These are phyloP conservation scores for Glonium stellatum DNA, from an alignment of 495 filamentous ascomycete genomes.

Conservation along the genomic window DNA sequence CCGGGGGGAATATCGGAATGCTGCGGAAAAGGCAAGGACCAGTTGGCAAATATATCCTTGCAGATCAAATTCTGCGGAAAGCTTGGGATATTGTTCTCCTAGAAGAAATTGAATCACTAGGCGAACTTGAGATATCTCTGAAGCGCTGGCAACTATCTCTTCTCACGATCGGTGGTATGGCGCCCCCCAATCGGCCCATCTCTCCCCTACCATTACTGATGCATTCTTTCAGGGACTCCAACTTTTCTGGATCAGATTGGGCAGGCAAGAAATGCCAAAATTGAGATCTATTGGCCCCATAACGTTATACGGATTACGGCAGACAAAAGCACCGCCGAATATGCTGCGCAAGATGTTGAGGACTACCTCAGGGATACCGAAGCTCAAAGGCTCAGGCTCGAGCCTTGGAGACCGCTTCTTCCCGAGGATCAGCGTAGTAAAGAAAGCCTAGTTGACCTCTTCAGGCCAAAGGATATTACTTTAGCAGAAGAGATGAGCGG, in stretches of 20 bases:
- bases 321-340: constrained; percentile 27
- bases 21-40: constrained; percentile 1
- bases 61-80: constrained; percentile 20
- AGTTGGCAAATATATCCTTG: constrained; percentile 13
- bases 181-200: background rate
- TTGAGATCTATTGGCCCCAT: constrained; percentile 16
- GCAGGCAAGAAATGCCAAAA: constrained; percentile 15
- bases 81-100: constrained; percentile 18
- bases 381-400: constrained; percentile 1
- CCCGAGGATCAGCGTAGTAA: background rate
- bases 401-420: constrained; percentile 10
- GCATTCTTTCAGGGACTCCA: background rate
- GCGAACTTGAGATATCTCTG: constrained; percentile 21
- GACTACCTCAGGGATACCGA: constrained; percentile 8
- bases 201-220: background rate
- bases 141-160: constrained; percentile 24
- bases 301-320: constrained; percentile 23
- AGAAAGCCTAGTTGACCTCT: background rate
- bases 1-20: background rate
- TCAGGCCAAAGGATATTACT: constrained; percentile 3
- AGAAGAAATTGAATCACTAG: constrained; percentile 26
- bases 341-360: constrained; percentile 25
- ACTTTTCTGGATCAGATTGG: constrained; percentile 18
- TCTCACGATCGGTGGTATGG: constrained; percentile 17
- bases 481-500: constrained; percentile 8